Evolutionary conservation across 2,329 filamentous ascomycete species (phyloP).

Genomic region (Ramularia collo-cygni): DNA sequence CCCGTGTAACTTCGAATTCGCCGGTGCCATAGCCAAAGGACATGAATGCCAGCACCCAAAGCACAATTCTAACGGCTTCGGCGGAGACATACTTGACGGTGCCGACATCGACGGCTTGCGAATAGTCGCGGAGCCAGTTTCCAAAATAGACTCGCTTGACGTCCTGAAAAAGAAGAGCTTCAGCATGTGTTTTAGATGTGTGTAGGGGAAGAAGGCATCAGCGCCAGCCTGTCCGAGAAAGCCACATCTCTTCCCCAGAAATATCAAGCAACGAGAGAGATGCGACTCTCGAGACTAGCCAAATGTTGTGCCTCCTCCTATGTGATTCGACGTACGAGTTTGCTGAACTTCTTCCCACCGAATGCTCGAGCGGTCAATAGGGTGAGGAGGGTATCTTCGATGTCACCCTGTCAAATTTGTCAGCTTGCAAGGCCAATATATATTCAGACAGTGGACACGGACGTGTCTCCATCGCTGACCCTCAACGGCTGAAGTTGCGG

Average conservation of each 20-base stretch:
- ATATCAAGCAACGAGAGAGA: too few relatives aligned
- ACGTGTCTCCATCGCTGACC: constrained; percentile 42
- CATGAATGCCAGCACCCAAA: constrained; percentile 51
- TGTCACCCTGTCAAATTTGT: constrained; percentile 48
- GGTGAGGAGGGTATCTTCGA: constrained; percentile 80
- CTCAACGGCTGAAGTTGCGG: constrained; percentile 31
- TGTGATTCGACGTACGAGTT: too few relatives aligned
- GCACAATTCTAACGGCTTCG: constrained; percentile 48
- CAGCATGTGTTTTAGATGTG: too few relatives aligned
- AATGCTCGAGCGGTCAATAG: constrained; percentile 58
- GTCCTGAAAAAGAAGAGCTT: too few relatives aligned
- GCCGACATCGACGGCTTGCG: constrained; percentile 49
- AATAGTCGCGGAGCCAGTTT: constrained; percentile 46
- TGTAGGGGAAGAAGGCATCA: too few relatives aligned
- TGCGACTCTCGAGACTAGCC: too few relatives aligned
- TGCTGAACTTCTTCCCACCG: constrained; percentile 76
- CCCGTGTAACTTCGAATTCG: constrained; percentile 51
- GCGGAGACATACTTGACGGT: constrained; percentile 48
- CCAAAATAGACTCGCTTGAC: constrained; percentile 46
- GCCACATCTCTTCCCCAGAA: too few relatives aligned
- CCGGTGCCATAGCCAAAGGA: constrained; percentile 50
- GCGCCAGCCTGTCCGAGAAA: too few relatives aligned
- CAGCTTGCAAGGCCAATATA: too few relatives aligned
- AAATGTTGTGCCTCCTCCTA: too few relatives aligned
- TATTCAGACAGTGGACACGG: too few relatives aligned